phyloP scores from a whole-genome alignment of 495 filamentous ascomycete species.

The Thermothielavioides terrestris region DNA sequence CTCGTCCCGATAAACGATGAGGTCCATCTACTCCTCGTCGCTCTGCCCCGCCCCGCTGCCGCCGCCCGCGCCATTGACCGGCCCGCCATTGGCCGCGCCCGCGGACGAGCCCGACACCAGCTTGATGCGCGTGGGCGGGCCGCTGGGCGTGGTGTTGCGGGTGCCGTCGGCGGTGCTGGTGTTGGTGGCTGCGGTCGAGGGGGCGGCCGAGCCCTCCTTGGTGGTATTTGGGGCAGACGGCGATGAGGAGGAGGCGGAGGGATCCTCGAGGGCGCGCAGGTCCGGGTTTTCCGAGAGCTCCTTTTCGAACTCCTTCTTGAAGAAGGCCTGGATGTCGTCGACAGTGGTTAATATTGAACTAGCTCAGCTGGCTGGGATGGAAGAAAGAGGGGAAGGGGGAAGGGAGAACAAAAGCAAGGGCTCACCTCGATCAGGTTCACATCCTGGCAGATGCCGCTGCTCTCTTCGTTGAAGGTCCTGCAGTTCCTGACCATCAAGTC shows the following conservation, averaged over 20 bases:
- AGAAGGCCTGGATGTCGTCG: conserved; percentile 62
- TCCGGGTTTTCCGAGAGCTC: conserved; percentile 64
- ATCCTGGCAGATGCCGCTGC: conserved; percentile 81
- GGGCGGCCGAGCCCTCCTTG: conserved; percentile 57
- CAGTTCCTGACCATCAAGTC: conserved; percentile 81
- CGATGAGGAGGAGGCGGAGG: background rate
- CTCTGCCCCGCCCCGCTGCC: conserved; percentile 36
- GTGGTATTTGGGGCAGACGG: conserved; percentile 22
- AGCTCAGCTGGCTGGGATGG: background rate
- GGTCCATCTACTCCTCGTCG: conserved; percentile 30
- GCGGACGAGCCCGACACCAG: conserved; percentile 44
- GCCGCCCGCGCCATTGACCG: conserved; percentile 32
- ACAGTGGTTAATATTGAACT: background rate
- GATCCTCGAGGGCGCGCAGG: conserved; percentile 60
- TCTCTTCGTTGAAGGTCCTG: conserved; percentile 90
- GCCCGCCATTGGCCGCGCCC: conserved; percentile 20
- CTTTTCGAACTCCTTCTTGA: conserved; percentile 56
- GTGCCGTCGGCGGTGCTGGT: too few species aligned
- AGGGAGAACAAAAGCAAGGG: background rate
- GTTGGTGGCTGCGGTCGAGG: conserved; percentile 51
- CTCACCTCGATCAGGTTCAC: conserved; percentile 84
- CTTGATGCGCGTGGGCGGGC: conserved; percentile 41
- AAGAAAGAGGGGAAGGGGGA: background rate
- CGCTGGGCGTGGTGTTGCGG: conserved; percentile 45
- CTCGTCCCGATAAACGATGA: background rate